Evolutionary conservation across 495 filamentous ascomycete genomes (phyloP).

Genomic region (Niebla homalea): DNA sequence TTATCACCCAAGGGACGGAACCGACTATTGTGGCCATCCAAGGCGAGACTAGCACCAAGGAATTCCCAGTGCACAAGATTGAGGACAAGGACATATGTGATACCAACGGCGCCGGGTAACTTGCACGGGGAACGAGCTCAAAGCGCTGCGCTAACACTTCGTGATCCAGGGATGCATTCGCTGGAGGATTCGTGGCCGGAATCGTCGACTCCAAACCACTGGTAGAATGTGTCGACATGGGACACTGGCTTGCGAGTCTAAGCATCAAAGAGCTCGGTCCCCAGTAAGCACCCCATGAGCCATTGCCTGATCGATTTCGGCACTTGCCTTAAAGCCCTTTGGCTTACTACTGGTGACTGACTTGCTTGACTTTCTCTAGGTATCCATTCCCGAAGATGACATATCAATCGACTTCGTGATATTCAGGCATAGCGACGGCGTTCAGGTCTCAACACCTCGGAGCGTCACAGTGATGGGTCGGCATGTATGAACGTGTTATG

Average conservation of each 20-base stretch:
- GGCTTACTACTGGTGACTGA: slow-evolving; percentile 2
- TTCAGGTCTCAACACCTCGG: slow-evolving; percentile 22
- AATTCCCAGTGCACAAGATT: slow-evolving; percentile 70
- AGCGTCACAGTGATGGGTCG: slow-evolving; percentile 3
- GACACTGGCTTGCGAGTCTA: slow-evolving; percentile 85
- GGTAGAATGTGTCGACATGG: slow-evolving; percentile 66
- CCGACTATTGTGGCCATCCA: slow-evolving; percentile 68
- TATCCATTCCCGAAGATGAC: slow-evolving; percentile 75
- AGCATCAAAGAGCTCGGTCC: slow-evolving; percentile 90
- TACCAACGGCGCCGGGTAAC: slow-evolving; percentile 83
- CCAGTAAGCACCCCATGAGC: slow-evolving; percentile 53
- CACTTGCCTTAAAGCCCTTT: neutral
- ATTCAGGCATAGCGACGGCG: slow-evolving; percentile 10
- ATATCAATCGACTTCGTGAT: slow-evolving; percentile 34
- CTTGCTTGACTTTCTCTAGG: slow-evolving; percentile 26
- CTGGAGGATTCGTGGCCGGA: slow-evolving; percentile 83
- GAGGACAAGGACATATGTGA: slow-evolving; percentile 66
- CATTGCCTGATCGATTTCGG: neutral
- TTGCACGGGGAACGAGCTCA: slow-evolving; percentile 12
- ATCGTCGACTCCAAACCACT: slow-evolving; percentile 72
- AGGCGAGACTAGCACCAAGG: slow-evolving; percentile 54
- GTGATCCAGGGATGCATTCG: slow-evolving; percentile 68
- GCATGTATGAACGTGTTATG: slow-evolving; percentile 5
- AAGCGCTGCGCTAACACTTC: neutral
- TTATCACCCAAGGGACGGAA: slow-evolving; percentile 88